Percentiles rank a stretch among this genome's conserved stretches.
Conservation (phyloP, 305 asterid genomes). For the Fraxinus paxiana region DNA sequence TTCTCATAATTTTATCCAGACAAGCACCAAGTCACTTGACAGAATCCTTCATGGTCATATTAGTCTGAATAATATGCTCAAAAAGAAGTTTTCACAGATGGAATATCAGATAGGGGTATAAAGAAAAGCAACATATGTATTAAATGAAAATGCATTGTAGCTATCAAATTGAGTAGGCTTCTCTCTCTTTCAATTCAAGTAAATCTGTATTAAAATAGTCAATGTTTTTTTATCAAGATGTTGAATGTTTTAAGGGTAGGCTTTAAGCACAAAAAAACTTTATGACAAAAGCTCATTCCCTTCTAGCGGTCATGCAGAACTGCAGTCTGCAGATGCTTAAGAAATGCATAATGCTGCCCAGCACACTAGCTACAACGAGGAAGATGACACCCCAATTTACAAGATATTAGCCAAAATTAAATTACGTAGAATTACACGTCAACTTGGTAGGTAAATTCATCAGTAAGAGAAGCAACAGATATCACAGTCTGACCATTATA, state of each 20-base stretch:
- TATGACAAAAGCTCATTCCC: not conserved
- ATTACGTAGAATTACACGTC: not conserved
- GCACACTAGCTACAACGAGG: not conserved
- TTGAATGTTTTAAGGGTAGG: not conserved
- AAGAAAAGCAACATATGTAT: not conserved
- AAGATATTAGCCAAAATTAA: not conserved
- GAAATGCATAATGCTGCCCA: not conserved
- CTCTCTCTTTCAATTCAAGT: not conserved
- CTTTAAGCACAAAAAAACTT: not conserved
- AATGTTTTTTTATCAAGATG: not conserved
- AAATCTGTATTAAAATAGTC: not conserved
- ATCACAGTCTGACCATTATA: conserved; percentile 31
- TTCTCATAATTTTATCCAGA: not conserved
- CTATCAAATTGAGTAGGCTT: not conserved
- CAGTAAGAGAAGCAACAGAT: conserved; percentile 17
- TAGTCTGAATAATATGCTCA: not conserved
- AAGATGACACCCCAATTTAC: not conserved
- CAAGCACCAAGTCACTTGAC: not conserved
- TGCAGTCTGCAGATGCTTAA: not conserved
- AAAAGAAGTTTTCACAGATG: not conserved
- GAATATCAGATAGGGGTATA: not conserved
- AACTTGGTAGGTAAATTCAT: not conserved
- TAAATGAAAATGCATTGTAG: not conserved
- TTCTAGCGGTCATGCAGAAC: not conserved
- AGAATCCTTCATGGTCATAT: not conserved